Base-by-base conservation (phyloP, 257 asterid genomes). In the Solanum tarapatanum region DNA sequence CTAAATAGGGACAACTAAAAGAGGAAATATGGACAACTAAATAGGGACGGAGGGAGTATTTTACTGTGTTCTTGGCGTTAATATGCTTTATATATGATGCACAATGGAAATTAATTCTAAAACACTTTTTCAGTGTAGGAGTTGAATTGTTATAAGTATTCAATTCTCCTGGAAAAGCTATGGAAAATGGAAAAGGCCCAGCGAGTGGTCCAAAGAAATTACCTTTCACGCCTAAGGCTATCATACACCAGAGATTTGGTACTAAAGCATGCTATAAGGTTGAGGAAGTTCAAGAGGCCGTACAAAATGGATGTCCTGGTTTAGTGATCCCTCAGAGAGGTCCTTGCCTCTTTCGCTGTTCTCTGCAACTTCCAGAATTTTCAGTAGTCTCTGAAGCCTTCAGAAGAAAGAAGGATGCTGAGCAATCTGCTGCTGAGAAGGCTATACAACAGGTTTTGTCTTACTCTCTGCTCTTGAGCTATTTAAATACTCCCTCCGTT, bases 371-470 rank as follows among this genome's bases (percentile, higher is more conserved):
- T 87, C 98, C 98, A 16, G 98, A 95, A 75, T 79, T 91, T 84
- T 90, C 93, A 79, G 91, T 97, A 83, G 90, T 93, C 73, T 97
- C 99, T 28, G 99, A 88, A 39, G 86, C 89, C 80, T 95, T 73
- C 89, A 93, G 77, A 87, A 93, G 87, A 89, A 97, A 97, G 91
- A 97, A 94, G 86, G 98, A 95, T 8, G 99, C 99, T 12, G 99
- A 97, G 88, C 98, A 95, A 90, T 94, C 97, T 2, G 99, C 99
- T 86, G 98, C 99, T 5, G 95, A 94, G 91, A 93, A 90, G 93
- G 99, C 99, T 87, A 87, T 97, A 66, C 92, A 92, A 91, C 93
- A 94, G 98, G 99, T 97, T 86, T 88, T 68, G 9, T 88, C 35
- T 30, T 87, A 73, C 28, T 83, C 76, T 75, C 58, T 66, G 75